Conservation (phyloP, 1,284 basidiomycete genomes). For the Pyrrhoderma lamaoense region DNA sequence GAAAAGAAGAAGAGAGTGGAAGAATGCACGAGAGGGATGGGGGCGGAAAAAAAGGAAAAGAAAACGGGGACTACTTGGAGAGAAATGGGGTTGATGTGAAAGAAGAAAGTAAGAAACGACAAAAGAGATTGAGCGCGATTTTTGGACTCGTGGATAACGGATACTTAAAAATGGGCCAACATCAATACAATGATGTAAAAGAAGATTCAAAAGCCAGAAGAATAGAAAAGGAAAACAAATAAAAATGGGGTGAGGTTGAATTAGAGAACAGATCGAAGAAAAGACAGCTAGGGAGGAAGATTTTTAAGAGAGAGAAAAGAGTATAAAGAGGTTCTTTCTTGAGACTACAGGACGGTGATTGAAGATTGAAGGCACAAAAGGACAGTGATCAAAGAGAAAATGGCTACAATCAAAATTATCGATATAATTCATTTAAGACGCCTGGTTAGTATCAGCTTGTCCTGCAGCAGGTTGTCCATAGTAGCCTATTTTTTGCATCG, state of each 20-base stretch:
- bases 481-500: constrained; percentile 45
- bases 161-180: constrained; percentile 21
- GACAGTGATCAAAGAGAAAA: constrained; percentile 15
- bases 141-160: constrained; percentile 2
- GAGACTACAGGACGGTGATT: constrained; percentile 20
- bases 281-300: constrained; percentile 14
- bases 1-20: no score
- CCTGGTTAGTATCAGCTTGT: constrained; percentile 48
- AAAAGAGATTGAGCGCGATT: constrained; percentile 19
- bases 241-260: background rate
- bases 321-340: constrained; percentile 17
- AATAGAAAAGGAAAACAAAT: constrained; percentile 17
- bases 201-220: constrained; percentile 15
- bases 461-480: constrained; percentile 66
- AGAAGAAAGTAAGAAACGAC: constrained; percentile 13
- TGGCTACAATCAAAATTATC: constrained; percentile 20
- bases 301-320: no score
- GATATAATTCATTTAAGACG: constrained; percentile 16
- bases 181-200: constrained; percentile 22
- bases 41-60: background rate
- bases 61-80: constrained; percentile 15
- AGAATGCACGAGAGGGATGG: background rate
- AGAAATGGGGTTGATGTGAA: constrained; percentile 9
- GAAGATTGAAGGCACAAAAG: constrained; percentile 7
- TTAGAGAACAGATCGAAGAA: constrained; percentile 10